Base-by-base conservation (phyloP, 768 basidiomycete species). In the Plicaturopsis crispa region DNA sequence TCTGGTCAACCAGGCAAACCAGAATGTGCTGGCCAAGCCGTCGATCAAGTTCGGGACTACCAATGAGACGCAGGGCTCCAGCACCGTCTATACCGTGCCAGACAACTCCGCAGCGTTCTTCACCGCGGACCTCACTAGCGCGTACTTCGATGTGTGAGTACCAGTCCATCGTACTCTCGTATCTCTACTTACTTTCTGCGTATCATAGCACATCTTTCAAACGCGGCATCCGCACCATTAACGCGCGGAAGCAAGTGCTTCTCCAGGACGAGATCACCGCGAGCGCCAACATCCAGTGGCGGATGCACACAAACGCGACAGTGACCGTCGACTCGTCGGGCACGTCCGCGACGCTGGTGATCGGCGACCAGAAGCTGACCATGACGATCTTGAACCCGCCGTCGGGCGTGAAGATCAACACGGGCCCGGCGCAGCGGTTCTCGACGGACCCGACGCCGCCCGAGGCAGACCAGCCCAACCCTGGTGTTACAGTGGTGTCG, bases 241-340 rank as follows among this genome's bases (percentile, higher is more conserved):
- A 98, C 59, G 67, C 63, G 24, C 79, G 96, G 45, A 74, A 71
- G 44, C 96, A 97, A 61, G 80, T 97, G 11, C 76, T 99, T 12
- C 56, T 99, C 33, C 94, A 94, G 58, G 94, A 97, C 61, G 96
- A 99, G 53, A 80, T 97, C 52, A 70, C 60, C 13, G 64, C 79
- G 2, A 59, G 69, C 23, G 65, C 57, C 5, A 48, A 67, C 16
- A 57, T 96, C 33, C 74, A 81, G 65, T 96, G 94, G 94, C 80
- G 90, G 33, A 86, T 88, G 72, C 92, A 98, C 61, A 97, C 94
- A 40, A 98, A 98, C 61, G 93, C 94, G 8, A 89, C 90, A 3
- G 48, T 78, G 17, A 56, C 69, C n/a, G 58, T 89, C 24, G 50
- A 56, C 40, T 51, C 61, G 38, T 61, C 57, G 38, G 79, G 81